A percentile compares a stretch with the other conserved stretches of the same genome.
Conservation (phyloP, 805 yeast genomes). For the Sugiyamaella chiloensis region DNA sequence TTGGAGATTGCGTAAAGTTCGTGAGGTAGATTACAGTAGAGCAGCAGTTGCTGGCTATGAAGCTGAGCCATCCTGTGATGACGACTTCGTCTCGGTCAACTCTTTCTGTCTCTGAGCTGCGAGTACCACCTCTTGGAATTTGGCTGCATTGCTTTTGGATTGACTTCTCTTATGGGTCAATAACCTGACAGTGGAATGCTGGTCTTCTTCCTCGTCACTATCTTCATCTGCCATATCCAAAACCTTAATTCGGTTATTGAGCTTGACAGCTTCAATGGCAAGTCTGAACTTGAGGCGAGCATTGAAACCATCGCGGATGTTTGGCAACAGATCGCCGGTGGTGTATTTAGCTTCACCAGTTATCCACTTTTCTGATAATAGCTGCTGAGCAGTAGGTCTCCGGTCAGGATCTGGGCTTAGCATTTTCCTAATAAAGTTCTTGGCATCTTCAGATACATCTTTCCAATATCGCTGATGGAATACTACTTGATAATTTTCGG, state of each 20-base stretch:
- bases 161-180: not conserved
- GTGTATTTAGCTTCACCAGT: slow-evolving; percentile 41
- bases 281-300: slow-evolving; percentile 81
- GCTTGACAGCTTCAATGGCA: slow-evolving; percentile 79
- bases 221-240: slow-evolving; percentile 51
- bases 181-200: not conserved
- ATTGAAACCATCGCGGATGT: slow-evolving; percentile 73
- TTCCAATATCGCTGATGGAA: slow-evolving; percentile 89
- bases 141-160: slow-evolving; percentile 15
- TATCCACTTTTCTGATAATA: slow-evolving; percentile 77
- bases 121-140: slow-evolving; percentile 63
- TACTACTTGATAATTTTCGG: slow-evolving; percentile 67
- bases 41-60: too few species aligned
- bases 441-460: slow-evolving; percentile 74
- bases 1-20: too few species aligned
- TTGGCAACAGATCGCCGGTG: slow-evolving; percentile 70
- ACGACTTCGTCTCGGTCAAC: too few species aligned
- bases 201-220: slow-evolving; percentile 53
- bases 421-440: slow-evolving; percentile 68
- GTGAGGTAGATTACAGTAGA: too few species aligned
- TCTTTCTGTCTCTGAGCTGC: slow-evolving; percentile 65
- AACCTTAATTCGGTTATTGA: slow-evolving; percentile 73
- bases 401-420: slow-evolving; percentile 63
- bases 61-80: too few species aligned
- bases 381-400: slow-evolving; percentile 65